Percentiles rank a stretch among this genome's conserved stretches.
These are phyloP conservation scores for Tripterygium wilfordii DNA, from an alignment of 177 flowering plant species.

Conservation along the genomic window DNA sequence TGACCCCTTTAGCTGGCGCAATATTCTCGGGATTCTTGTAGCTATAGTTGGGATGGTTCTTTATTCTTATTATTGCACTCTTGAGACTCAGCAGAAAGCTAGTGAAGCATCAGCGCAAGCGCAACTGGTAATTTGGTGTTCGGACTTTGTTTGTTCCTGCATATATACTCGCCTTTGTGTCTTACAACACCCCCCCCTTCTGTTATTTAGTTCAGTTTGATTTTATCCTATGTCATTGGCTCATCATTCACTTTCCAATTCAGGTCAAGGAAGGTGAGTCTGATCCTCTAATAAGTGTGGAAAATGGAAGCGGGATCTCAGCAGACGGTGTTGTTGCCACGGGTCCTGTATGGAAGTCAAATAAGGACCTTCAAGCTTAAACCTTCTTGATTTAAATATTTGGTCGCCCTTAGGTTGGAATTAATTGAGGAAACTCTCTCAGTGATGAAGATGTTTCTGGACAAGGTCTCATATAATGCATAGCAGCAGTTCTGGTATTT, in stretches of 20 bases:
- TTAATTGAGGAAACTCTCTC: constrained; percentile 9
- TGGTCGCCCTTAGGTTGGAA: not conserved
- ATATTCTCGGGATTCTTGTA: constrained; percentile 74
- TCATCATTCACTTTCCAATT: not conserved
- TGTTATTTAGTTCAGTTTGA: too few species aligned
- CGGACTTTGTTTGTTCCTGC: not conserved
- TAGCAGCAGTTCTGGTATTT: constrained; percentile 2
- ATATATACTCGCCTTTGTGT: too few species aligned
- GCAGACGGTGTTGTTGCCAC: constrained; percentile 40
- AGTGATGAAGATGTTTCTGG: constrained; percentile 27
- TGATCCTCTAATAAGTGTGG: constrained; percentile 61
- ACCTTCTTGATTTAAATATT: constrained; percentile 1
- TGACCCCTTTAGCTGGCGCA: constrained; percentile 91
- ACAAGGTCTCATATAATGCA: constrained; percentile 4
- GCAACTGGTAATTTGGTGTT: constrained; percentile 49
- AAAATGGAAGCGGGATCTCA: constrained; percentile 47
- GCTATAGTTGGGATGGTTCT: constrained; percentile 86
- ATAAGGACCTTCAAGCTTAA: constrained; percentile 78
- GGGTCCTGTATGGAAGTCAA: constrained; percentile 63
- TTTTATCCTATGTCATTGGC: not conserved
- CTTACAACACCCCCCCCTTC: too few species aligned
- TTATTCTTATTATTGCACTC: constrained; percentile 70
- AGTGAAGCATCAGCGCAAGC: constrained; percentile 47
- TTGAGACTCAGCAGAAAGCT: constrained; percentile 73
- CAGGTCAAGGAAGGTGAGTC: constrained; percentile 74